Evolutionary conservation across 495 filamentous ascomycete genomes (phyloP).

Genomic region (Darksidea phi): DNA sequence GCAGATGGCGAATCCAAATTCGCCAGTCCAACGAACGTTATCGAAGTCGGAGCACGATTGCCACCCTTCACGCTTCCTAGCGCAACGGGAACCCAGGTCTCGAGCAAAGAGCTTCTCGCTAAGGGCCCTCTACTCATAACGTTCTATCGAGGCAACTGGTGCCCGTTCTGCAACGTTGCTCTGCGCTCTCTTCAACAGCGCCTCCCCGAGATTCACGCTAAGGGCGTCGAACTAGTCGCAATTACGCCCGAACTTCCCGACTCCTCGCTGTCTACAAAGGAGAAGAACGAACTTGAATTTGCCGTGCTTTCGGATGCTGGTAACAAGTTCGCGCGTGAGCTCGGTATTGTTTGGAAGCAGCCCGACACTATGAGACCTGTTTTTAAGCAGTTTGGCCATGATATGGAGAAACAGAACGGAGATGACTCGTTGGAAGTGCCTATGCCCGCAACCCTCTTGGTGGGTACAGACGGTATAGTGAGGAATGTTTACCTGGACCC

Average conservation of each 20-base stretch:
- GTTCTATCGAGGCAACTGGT: slow-evolving; percentile 50
- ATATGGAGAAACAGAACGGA: too few relatives aligned
- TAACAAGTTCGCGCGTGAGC: slow-evolving; percentile 42
- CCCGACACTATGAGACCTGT: slow-evolving; percentile 36
- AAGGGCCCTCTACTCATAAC: slow-evolving; percentile 46
- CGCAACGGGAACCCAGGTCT: slow-evolving; percentile 14
- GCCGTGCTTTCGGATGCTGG: slow-evolving; percentile 45
- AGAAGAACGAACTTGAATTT: slow-evolving; percentile 45
- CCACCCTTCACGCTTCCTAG: slow-evolving; percentile 5
- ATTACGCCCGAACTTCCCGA: slow-evolving; percentile 47
- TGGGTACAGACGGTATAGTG: too few relatives aligned
- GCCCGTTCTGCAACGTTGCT: slow-evolving; percentile 48
- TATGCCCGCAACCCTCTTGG: too few relatives aligned
- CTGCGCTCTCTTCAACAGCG: slow-evolving; percentile 39
- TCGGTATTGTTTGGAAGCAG: slow-evolving; percentile 37
- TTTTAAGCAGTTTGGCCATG: slow-evolving; percentile 22
- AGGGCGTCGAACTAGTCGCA: slow-evolving; percentile 46
- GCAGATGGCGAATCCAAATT: neutral
- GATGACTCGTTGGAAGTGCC: too few relatives aligned
- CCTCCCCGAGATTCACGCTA: slow-evolving; percentile 39
- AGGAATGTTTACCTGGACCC: too few relatives aligned
- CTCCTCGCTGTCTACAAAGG: slow-evolving; percentile 35
- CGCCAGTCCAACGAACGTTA: neutral
- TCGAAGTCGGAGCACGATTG: neutral
- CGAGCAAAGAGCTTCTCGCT: slow-evolving; percentile 38